Conservation (phyloP, 257 asterid genomes). For the Linderniella brevidens region DNA sequence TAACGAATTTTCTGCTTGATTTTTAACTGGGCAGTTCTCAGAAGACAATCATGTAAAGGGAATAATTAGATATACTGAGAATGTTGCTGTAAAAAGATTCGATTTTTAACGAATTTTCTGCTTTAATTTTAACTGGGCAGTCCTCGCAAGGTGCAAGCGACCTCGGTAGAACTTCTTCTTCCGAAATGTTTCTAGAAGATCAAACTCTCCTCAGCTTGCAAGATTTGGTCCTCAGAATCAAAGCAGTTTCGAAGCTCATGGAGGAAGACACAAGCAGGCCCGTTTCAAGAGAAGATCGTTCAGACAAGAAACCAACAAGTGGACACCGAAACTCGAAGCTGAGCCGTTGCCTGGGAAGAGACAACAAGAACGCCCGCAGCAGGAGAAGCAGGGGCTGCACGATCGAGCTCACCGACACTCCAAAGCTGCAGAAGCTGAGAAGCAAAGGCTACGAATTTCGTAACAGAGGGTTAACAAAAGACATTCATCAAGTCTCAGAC, state of each 20-base stretch:
- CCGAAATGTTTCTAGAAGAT: conserved; percentile 18
- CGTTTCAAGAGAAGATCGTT: conserved; percentile 14
- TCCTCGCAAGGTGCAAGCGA: conserved; percentile 18
- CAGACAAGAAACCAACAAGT: conserved; percentile 16
- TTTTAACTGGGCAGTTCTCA: background rate
- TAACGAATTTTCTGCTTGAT: background rate
- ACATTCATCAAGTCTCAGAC: conserved; percentile 60
- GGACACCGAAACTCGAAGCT: conserved; percentile 24
- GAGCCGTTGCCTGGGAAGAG: conserved; percentile 17
- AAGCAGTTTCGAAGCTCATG: conserved; percentile 38
- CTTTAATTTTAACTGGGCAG: background rate
- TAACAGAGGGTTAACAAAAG: conserved; percentile 48
- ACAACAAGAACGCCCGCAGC: conserved; percentile 16
- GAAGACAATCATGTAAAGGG: conserved; percentile 11
- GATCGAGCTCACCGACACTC: conserved; percentile 19
- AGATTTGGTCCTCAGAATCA: conserved; percentile 39
- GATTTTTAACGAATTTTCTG: background rate
- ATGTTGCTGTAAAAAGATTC: no score
- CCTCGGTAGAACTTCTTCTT: conserved; percentile 10
- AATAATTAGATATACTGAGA: background rate
- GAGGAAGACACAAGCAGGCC: conserved; percentile 29
- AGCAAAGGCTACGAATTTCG: conserved; percentile 26
- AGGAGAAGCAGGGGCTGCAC: conserved; percentile 20
- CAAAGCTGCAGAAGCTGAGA: conserved; percentile 28
- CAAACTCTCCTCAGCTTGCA: conserved; percentile 33